phyloP scores from a whole-genome alignment of 371 early-diverging fungal genomes.

The Parasitella parasitica region DNA sequence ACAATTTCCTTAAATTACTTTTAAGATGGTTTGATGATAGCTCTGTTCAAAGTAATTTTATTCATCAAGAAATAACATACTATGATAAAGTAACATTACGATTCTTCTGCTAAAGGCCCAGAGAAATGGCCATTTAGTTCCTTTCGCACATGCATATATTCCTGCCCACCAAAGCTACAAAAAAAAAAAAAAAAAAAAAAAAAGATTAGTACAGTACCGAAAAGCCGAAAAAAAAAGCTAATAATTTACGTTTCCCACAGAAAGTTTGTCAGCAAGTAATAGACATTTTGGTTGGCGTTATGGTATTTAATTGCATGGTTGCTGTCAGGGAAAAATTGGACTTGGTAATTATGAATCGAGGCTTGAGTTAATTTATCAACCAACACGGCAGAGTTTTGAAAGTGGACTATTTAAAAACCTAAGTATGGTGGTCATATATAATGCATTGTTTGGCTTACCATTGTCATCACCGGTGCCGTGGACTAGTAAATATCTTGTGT shows the following conservation, averaged over 20 bases:
- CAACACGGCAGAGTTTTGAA: constrained; percentile 83
- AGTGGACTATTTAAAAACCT: constrained; percentile 23
- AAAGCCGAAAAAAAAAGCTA: too few species aligned
- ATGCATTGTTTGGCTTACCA: constrained; percentile 17
- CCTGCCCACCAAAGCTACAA: constrained; percentile 46
- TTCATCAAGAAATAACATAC: too few species aligned
- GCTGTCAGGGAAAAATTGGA: constrained; percentile 87
- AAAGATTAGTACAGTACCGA: too few species aligned
- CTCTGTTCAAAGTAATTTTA: too few species aligned
- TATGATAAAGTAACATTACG: too few species aligned
- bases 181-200: not conserved
- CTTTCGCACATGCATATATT: constrained; percentile 44
- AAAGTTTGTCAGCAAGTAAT: constrained; percentile 42
- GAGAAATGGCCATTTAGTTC: constrained; percentile 35
- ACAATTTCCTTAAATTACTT: too few species aligned
- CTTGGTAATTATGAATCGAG: constrained; percentile 72
- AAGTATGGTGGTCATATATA: too few species aligned
- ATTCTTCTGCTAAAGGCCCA: constrained; percentile 19
- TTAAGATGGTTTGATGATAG: too few species aligned
- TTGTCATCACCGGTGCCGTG: constrained; percentile 93
- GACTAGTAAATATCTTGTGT: constrained; percentile 72
- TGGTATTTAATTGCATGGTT: constrained; percentile 85
- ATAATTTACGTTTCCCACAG: constrained; percentile 52
- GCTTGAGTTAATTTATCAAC: constrained; percentile 70
- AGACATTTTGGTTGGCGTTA: constrained; percentile 68